These are phyloP conservation scores for Dimocarpus longan DNA, from an alignment of 345 rosid species.

Conservation along the genomic window DNA sequence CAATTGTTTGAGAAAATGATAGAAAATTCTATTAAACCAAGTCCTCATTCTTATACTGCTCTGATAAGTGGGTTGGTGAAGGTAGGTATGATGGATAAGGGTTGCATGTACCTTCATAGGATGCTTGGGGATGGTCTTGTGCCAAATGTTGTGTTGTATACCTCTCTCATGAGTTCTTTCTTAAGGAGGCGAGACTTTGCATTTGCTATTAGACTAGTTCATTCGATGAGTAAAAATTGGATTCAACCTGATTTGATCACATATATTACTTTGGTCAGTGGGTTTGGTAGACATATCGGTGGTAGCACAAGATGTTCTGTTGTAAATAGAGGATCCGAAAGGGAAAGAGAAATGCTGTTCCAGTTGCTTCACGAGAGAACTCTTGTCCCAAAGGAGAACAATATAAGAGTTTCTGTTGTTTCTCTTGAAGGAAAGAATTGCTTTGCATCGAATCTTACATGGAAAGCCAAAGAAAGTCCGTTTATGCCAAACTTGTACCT, in stretches of 20 bases:
- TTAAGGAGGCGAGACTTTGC: conserved; percentile 54
- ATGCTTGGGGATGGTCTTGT: conserved; percentile 63
- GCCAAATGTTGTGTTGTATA: conserved; percentile 56
- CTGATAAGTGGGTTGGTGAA: conserved; percentile 64
- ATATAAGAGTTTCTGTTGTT: conserved; percentile 25
- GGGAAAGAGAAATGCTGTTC: conserved; percentile 45
- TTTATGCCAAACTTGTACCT: conserved; percentile 60
- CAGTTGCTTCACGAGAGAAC: conserved; percentile 42
- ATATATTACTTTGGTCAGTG: conserved; percentile 48
- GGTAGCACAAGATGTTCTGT: conserved; percentile 31
- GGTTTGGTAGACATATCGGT: conserved; percentile 41
- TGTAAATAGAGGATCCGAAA: conserved; percentile 31
- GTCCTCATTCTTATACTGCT: conserved; percentile 56
- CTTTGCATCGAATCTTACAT: conserved; percentile 51
- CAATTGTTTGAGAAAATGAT: conserved; percentile 60
- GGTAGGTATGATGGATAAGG: conserved; percentile 53
- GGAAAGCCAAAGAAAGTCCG: conserved; percentile 37
- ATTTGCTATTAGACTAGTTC: conserved; percentile 52
- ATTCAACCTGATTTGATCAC: conserved; percentile 44
- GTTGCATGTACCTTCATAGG: conserved; percentile 59
- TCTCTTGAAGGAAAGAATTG: conserved; percentile 40
- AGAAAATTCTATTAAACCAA: conserved; percentile 45
- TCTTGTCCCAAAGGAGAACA: conserved; percentile 27
- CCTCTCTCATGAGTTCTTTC: conserved; percentile 55
- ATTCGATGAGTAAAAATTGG: conserved; percentile 50